Evolutionary conservation across 2,329 filamentous ascomycete genomes (phyloP), one percentile per base, ranked within the genome.

Genomic region (Aspergillus thermomutatus): DNA sequence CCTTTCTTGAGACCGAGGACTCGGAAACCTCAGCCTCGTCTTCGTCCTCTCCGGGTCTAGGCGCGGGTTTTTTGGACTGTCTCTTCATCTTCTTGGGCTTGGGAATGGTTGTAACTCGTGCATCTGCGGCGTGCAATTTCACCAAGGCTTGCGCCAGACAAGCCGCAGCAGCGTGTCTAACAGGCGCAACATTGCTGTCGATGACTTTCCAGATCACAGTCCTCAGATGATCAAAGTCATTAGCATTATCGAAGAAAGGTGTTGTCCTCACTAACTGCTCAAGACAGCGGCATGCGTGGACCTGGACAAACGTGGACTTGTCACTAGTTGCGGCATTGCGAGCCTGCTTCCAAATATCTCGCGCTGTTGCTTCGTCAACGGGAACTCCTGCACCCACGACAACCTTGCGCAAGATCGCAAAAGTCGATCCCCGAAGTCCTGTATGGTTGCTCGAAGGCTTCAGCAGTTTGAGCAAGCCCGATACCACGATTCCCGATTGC

Each of bases 261-360:
- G 92, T 97, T 59, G 83, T 79, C 55, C 83, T 87, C 23, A 89
- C 78, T 50, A 97, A 78, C 54, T 86, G 81, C 68, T 89, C 88
- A 60, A 99, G 77, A 69, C 91, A 95, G 62, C 86, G 86, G 67
- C 90, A 95, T 8, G 91, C 89, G 55, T 86, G 84, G 17, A 88
- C 83, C 70, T 96, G 86, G 7, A 93, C 92, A 34, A 96, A 81
- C 2, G 86, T 82, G 3, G 91, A 90, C 74, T 94, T 97, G 73
- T 99, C 95, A 58, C 81, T 82, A 0, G 86, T 82, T 27, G 89
- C 89, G 64, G 89, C 83, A 72, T 82, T 91, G 60, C 94, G 87
- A 26, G 87, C 88, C 71, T 93, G 90, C 74, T 97, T 99, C 91
- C 92, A 97, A 17, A 95, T 85, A 71, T 97, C 92, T 68, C 92